Conservation (phyloP, 1,284 basidiomycete genomes). For the Sanghuangporus baumii region DNA sequence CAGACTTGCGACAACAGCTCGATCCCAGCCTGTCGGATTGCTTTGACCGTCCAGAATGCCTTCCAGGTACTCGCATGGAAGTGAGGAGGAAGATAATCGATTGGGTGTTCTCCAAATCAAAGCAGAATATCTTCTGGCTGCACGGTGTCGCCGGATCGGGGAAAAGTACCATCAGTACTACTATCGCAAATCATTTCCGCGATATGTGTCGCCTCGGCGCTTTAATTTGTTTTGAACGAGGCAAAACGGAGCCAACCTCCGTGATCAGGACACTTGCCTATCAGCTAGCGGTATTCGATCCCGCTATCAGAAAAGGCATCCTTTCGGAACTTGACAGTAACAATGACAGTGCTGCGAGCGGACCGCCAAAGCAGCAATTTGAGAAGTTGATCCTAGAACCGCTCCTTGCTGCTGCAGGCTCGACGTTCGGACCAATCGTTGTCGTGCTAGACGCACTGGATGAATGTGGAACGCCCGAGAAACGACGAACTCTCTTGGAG, state of each 20-base stretch:
- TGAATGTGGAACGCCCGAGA: slow-evolving; percentile 12
- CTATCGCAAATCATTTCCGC: not conserved
- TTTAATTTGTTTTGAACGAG: not conserved
- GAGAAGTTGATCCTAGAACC: slow-evolving; percentile 26
- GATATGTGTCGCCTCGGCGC: not conserved
- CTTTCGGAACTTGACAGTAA: not conserved
- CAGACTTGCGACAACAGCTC: not conserved
- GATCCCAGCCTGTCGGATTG: not conserved
- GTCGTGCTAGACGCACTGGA: slow-evolving; percentile 9
- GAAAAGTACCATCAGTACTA: not conserved
- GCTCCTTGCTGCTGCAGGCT: slow-evolving; percentile 16
- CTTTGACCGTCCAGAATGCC: not conserved
- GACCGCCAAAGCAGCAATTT: slow-evolving; percentile 20
- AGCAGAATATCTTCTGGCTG: not conserved
- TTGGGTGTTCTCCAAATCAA: not conserved
- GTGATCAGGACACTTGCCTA: not conserved
- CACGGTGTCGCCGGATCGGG: not conserved
- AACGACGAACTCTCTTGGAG: slow-evolving; percentile 26
- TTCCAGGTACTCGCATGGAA: not conserved
- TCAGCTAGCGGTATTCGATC: not conserved
- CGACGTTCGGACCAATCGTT: slow-evolving; percentile 21
- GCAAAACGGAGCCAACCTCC: not conserved
- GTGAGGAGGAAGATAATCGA: not conserved
- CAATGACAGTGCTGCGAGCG: not conserved
- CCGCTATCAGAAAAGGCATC: not conserved